Evolutionary conservation across 345 rosid species (phyloP).

Genomic region (Pugionium cornutum): DNA sequence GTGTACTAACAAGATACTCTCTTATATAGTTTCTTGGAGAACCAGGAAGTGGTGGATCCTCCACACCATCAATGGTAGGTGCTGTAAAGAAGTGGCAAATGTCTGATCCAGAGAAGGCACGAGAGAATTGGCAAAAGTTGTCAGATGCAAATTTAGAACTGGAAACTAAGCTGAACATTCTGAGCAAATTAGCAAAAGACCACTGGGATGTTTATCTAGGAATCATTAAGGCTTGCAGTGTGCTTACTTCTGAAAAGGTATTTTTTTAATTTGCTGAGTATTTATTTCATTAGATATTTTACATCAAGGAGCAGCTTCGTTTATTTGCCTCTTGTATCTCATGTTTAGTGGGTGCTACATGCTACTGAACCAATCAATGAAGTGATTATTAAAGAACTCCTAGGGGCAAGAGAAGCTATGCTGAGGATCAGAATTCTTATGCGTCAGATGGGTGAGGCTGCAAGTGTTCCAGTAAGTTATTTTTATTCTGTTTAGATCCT

Average conservation of each 20-base stretch:
- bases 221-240: slow-evolving; percentile 67
- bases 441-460: slow-evolving; percentile 89
- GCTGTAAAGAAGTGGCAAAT: slow-evolving; percentile 96
- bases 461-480: slow-evolving; percentile 66
- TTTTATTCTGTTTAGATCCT: slow-evolving; percentile 5
- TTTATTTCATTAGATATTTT: slow-evolving; percentile 14
- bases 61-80: slow-evolving; percentile 98
- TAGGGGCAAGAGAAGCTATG: slow-evolving; percentile 79
- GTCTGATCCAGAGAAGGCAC: slow-evolving; percentile 76
- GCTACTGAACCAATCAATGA: slow-evolving; percentile 58
- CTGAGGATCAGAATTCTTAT: slow-evolving; percentile 66
- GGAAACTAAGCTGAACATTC: slow-evolving; percentile 58
- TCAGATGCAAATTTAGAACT: slow-evolving; percentile 73
- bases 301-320: slow-evolving; percentile 19
- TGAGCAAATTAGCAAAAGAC: slow-evolving; percentile 77
- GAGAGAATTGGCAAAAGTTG: slow-evolving; percentile 77
- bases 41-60: slow-evolving; percentile 97
- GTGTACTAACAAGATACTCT: slow-evolving; percentile 27
- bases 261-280: slow-evolving; percentile 14
- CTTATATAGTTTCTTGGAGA: slow-evolving; percentile 76
- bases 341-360: slow-evolving; percentile 75
- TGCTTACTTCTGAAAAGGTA: slow-evolving; percentile 70
- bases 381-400: slow-evolving; percentile 57
- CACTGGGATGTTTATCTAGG: slow-evolving; percentile 63
- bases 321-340: slow-evolving; percentile 35